phyloP scores from a whole-genome alignment of 2,329 filamentous ascomycete genomes.

The Talaromyces verruculosus region DNA sequence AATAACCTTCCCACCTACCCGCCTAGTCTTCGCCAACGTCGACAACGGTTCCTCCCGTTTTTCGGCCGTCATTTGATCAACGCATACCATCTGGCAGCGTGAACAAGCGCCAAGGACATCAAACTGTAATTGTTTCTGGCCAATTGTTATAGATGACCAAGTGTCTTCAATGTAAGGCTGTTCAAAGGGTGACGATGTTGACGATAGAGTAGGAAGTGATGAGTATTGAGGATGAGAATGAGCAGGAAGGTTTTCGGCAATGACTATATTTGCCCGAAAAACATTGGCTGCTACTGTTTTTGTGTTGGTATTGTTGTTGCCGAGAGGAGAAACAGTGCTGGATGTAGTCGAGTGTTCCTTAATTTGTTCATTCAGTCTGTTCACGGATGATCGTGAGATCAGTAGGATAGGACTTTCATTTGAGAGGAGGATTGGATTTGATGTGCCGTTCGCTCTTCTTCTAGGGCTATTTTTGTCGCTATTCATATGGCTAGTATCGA shows the following conservation, averaged over 20 bases:
- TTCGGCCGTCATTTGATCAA: slow-evolving; percentile 78
- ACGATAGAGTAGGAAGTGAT: background rate
- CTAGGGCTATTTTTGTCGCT: background rate
- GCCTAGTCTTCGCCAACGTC: slow-evolving; percentile 81
- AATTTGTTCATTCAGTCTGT: slow-evolving; percentile 73
- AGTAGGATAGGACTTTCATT: slow-evolving; percentile 94
- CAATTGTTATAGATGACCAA: slow-evolving; percentile 70
- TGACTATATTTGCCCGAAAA: slow-evolving; percentile 85
- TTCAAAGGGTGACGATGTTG: slow-evolving; percentile 31
- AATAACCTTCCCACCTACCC: slow-evolving; percentile 78
- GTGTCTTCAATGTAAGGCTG: slow-evolving; percentile 75
- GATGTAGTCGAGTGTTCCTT: slow-evolving; percentile 43
- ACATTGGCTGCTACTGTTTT: slow-evolving; percentile 67
- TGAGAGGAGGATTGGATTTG: slow-evolving; percentile 70
- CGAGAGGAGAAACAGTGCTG: background rate
- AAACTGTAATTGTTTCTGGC: slow-evolving; percentile 39
- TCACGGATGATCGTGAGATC: slow-evolving; percentile 76
- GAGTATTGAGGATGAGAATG: background rate
- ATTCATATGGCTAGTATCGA: slow-evolving; percentile 30
- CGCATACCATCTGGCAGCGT: slow-evolving; percentile 93
- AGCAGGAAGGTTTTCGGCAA: slow-evolving; percentile 55
- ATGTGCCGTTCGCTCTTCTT: slow-evolving; percentile 21
- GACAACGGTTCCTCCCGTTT: slow-evolving; percentile 83
- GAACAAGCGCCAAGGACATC: slow-evolving; percentile 78
- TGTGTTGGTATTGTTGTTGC: slow-evolving; percentile 48